Evolutionary conservation across 129 eudicot genomes (phyloP).

Genomic region (Silybum marianum): DNA sequence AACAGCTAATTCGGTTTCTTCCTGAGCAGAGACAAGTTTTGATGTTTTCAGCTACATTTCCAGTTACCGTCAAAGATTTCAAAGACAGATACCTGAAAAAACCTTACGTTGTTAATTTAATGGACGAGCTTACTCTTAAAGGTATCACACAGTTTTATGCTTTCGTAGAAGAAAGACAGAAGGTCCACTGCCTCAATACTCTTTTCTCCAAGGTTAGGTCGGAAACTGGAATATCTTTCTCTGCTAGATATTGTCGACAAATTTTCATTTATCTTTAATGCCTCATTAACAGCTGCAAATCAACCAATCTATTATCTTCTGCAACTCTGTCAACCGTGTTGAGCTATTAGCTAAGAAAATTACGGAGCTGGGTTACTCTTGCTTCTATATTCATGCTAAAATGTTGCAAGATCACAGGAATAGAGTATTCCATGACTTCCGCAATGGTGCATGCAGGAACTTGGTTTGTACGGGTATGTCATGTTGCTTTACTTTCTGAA

Average conservation of each 20-base stretch:
- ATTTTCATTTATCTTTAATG: slow-evolving; percentile 20
- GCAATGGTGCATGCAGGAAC: slow-evolving; percentile 67
- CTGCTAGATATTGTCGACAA: background rate
- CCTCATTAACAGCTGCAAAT: slow-evolving; percentile 60
- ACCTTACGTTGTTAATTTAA: slow-evolving; percentile 67
- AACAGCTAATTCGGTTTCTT: slow-evolving; percentile 57
- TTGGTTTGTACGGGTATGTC: slow-evolving; percentile 67
- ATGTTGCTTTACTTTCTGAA: background rate
- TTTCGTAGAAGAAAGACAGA: slow-evolving; percentile 77
- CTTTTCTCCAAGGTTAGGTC: slow-evolving; percentile 67
- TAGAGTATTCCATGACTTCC: slow-evolving; percentile 69
- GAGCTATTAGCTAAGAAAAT: background rate
- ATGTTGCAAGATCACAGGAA: slow-evolving; percentile 65
- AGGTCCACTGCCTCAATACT: slow-evolving; percentile 61
- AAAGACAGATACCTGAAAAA: slow-evolving; percentile 58
- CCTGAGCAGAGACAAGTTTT: slow-evolving; percentile 59
- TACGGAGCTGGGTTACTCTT: slow-evolving; percentile 50
- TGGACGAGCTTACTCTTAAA: slow-evolving; percentile 70
- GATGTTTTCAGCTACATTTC: slow-evolving; percentile 77
- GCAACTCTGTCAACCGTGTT: slow-evolving; percentile 1
- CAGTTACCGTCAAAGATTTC: slow-evolving; percentile 68
- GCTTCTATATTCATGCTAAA: slow-evolving; percentile 63
- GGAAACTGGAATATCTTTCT: background rate
- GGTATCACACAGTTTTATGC: slow-evolving; percentile 69
- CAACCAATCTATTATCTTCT: slow-evolving; percentile 44